Conservation (phyloP, 2,329 filamentous ascomycete species). For the Huntiella omanensis region DNA sequence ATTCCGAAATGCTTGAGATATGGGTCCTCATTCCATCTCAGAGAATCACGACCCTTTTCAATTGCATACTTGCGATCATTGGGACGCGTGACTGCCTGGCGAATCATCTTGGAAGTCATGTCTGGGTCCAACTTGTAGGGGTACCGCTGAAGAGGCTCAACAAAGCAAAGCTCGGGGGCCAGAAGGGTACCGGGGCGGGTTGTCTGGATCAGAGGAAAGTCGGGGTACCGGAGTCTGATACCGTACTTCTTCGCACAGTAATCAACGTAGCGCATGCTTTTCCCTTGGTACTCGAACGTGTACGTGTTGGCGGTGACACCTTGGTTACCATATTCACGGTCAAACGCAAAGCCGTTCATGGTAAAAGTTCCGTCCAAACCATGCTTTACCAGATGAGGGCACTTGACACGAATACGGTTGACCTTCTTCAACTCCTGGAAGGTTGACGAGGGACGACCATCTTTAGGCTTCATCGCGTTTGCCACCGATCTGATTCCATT, state of each 20-base stretch:
- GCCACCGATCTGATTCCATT: no score
- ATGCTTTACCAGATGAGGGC: conserved; percentile 26
- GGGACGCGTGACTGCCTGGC: conserved; percentile 70
- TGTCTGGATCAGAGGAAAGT: conserved; percentile 39
- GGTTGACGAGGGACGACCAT: background rate
- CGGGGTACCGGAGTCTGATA: conserved; percentile 25
- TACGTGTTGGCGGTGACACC: conserved; percentile 33
- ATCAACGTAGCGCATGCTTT: conserved; percentile 28
- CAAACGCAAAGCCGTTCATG: conserved; percentile 31
- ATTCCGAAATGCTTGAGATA: conserved; percentile 59
- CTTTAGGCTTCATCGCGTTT: background rate
- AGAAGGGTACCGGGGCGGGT: conserved; percentile 31
- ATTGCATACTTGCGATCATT: conserved; percentile 49
- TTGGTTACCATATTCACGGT: conserved; percentile 22
- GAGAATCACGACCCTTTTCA: conserved; percentile 42
- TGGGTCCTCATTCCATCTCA: conserved; percentile 50
- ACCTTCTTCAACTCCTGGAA: conserved; percentile 35
- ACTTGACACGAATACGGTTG: conserved; percentile 34
- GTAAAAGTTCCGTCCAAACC: conserved; percentile 32
- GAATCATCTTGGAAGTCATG: conserved; percentile 77
- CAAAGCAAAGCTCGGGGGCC: conserved; percentile 40
- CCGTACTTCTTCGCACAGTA: conserved; percentile 40
- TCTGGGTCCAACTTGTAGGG: conserved; percentile 39
- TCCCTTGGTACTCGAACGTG: conserved; percentile 33
- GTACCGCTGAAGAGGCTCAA: conserved; percentile 39